Conservation (phyloP, 164 flowering plant species). For the Euptelea pleiosperma region DNA sequence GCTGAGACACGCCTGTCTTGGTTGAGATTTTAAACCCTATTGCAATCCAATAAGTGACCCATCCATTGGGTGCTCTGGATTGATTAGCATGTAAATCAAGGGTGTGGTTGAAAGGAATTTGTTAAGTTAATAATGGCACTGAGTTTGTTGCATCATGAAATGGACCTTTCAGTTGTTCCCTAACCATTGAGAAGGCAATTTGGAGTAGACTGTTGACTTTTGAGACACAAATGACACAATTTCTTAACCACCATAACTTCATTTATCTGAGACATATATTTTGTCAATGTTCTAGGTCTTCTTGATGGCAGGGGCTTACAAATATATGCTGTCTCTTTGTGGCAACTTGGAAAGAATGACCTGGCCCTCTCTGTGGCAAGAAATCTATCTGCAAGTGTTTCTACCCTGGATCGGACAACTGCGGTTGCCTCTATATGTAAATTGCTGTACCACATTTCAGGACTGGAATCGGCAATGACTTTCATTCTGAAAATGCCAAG, state of each 20-base stretch:
- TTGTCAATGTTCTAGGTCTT: slow-evolving; percentile 42
- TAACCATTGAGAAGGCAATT: too few relatives aligned
- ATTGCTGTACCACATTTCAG: slow-evolving; percentile 62
- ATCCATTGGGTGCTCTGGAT: too few relatives aligned
- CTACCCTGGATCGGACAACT: slow-evolving; percentile 40
- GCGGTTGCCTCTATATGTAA: slow-evolving; percentile 51
- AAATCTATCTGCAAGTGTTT: slow-evolving; percentile 44
- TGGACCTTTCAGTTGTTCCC: too few relatives aligned
- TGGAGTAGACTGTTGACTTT: too few relatives aligned
- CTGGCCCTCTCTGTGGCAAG: slow-evolving; percentile 53
- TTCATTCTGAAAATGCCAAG: slow-evolving; percentile 71
- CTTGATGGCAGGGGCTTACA: slow-evolving; percentile 67
- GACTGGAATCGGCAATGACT: slow-evolving; percentile 49
- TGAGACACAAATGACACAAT: too few relatives aligned
- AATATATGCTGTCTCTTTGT: slow-evolving; percentile 72
- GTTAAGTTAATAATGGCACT: too few relatives aligned
- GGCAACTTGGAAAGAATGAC: slow-evolving; percentile 69
- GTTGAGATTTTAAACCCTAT: too few relatives aligned
- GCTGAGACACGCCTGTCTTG: too few relatives aligned
- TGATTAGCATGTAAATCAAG: too few relatives aligned
- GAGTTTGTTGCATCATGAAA: too few relatives aligned
- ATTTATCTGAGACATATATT: background rate
- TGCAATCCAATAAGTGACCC: too few relatives aligned
- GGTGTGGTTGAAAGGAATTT: too few relatives aligned
- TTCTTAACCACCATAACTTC: background rate